Percentiles rank a stretch among this genome's conserved stretches.
These are phyloP conservation scores for Cerioporus squamosus DNA, from an alignment of 1,284 basidiomycete species.

Conservation along the genomic window DNA sequence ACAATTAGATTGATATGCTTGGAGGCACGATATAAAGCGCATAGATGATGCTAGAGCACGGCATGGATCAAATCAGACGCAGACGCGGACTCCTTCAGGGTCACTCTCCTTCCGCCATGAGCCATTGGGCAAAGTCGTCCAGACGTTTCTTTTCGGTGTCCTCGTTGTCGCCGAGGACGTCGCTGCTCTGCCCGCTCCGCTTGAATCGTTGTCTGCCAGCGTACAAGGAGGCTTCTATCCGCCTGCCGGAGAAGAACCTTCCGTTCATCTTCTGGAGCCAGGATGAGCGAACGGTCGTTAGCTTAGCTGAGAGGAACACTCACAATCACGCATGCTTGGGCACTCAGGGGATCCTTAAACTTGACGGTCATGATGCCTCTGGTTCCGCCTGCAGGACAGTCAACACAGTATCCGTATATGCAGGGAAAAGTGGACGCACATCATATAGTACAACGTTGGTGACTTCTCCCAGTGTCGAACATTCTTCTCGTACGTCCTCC, in stretches of 20 bases:
- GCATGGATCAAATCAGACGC: not conserved
- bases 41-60: slow-evolving; percentile 13
- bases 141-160: slow-evolving; percentile 83
- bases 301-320: slow-evolving; percentile 39
- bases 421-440: slow-evolving; percentile 55
- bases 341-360: slow-evolving; percentile 87
- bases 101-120: slow-evolving; percentile 72
- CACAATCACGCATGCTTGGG: slow-evolving; percentile 88
- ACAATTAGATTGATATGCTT: slow-evolving; percentile 1
- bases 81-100: slow-evolving; percentile 18
- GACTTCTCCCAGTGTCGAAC: slow-evolving; percentile 89
- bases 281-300: not conserved
- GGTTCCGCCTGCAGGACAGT: slow-evolving; percentile 72
- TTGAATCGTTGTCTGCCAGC: slow-evolving; percentile 83
- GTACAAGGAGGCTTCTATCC: slow-evolving; percentile 83
- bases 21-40: too few species aligned
- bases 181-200: slow-evolving; percentile 63
- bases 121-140: slow-evolving; percentile 89
- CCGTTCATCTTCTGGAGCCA: slow-evolving; percentile 88
- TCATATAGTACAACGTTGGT: slow-evolving; percentile 98
- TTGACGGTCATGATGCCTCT: slow-evolving; percentile 95
- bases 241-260: slow-evolving; percentile 87
- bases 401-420: slow-evolving; percentile 6
- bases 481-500: slow-evolving; percentile 96
- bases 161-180: slow-evolving; percentile 63